Conservation (phyloP, 768 basidiomycete species). For the Royoungia palumana region DNA sequence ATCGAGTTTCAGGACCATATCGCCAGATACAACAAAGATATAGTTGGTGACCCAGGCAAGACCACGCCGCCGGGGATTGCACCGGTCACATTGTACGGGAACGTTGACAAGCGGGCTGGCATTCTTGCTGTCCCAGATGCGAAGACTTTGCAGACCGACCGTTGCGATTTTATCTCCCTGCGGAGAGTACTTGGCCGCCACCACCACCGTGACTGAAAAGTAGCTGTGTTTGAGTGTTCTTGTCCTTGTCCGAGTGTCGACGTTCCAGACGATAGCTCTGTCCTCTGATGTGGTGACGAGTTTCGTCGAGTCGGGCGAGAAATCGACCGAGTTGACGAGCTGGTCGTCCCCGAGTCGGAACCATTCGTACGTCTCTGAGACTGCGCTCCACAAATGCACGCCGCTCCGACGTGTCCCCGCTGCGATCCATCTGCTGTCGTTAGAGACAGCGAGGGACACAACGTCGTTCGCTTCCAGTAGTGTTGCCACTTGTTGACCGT, state of each 20-base stretch:
- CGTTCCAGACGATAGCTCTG: neutral
- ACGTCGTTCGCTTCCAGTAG: no score
- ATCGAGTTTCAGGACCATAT: neutral
- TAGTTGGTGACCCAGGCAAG: neutral
- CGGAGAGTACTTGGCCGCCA: neutral
- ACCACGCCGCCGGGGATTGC: neutral
- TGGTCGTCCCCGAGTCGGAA: no score
- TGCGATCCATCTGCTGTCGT: no score
- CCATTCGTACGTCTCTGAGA: no score
- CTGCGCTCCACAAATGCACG: no score
- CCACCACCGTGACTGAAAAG: neutral
- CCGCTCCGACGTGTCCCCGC: no score
- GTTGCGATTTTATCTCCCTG: neutral
- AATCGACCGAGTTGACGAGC: neutral
- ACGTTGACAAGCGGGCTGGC: neutral
- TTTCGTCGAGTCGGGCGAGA: neutral
- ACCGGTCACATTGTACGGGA: neutral
- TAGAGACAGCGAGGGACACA: no score
- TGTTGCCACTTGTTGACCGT: no score
- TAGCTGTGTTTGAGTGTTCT: neutral
- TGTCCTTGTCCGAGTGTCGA: neutral
- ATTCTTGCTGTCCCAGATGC: neutral
- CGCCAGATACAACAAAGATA: neutral
- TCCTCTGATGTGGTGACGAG: neutral
- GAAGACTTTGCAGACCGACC: neutral